These are phyloP conservation scores for Trebouxia sp. DNA, from an alignment of 139 green algal species.

Conservation along the genomic window DNA sequence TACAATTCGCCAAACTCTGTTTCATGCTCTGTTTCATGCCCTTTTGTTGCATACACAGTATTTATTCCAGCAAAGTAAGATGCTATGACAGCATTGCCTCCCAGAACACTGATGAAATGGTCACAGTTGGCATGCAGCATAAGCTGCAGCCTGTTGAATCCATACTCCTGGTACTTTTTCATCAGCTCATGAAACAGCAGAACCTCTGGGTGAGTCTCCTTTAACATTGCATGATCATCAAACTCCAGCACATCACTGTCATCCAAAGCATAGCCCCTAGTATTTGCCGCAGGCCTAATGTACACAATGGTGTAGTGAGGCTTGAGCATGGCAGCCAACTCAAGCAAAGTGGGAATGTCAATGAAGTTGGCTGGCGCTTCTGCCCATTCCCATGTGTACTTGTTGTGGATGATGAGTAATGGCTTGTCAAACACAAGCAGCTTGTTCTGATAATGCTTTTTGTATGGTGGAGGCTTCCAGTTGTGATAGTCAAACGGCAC, in stretches of 20 bases:
- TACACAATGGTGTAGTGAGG: conserved; percentile 4
- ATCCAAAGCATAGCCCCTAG: neutral
- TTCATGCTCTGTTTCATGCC: conserved; percentile 14
- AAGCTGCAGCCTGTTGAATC: conserved; percentile 19
- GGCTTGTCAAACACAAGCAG: neutral
- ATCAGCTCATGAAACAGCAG: conserved; percentile 10
- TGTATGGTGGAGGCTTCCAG: conserved; percentile 11
- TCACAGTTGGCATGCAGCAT: conserved; percentile 13
- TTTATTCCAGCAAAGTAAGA: conserved; percentile 28
- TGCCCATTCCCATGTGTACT: conserved; percentile 7
- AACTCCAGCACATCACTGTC: neutral
- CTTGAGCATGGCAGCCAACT: neutral
- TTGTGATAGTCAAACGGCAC: conserved; percentile 11
- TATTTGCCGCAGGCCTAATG: neutral
- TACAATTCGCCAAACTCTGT: neutral
- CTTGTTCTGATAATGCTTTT: neutral
- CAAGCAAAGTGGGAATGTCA: conserved; percentile 15
- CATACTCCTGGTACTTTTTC: neutral
- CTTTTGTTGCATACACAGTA: conserved; percentile 10
- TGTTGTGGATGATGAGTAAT: conserved; percentile 23
- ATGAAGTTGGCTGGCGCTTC: conserved; percentile 20
- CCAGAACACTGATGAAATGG: conserved; percentile 13
- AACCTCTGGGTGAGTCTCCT: neutral
- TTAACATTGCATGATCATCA: conserved; percentile 10
- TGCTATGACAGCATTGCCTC: conserved; percentile 27